Evolutionary conservation across 257 asterid species (phyloP), one percentile per base, ranked within the genome.

Genomic region (Phtheirospermum japonicum): DNA sequence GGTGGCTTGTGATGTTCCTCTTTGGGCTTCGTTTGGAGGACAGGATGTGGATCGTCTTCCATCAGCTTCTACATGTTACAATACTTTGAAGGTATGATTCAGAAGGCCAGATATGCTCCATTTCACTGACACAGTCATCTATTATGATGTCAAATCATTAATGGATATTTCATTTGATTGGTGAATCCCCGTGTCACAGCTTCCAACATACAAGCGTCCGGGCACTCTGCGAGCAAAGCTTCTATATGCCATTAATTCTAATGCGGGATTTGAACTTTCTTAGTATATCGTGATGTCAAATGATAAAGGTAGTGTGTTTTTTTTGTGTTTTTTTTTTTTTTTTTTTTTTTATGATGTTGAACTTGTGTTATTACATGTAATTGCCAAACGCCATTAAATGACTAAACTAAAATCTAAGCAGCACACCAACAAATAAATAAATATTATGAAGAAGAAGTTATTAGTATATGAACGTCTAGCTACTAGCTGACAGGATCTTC

Each of bases 11-110:
- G 95, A 92, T 67, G 79, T 78, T 59, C 95, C 96, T 31, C 80
- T 92, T 57, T 89, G 88, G 96, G 93, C 97, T 59, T 69, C 90
- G 62, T 84, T 92, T 61, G 99, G 99, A 59, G 95, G 99, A 40
- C 99, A 85, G 59, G 97, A 92, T 76, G 97, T 89, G 76, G 99
- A 89, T 75, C 86, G 99, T 65, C 97, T 92, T 74, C 99, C 99
- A 59, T 92, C 99, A 57, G 97, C 99, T 72, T 92, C 99, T 48
- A 92, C 99, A 26, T 92, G 99, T 76, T 92, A 92, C 70, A 89
- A 92, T 76, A 89, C 96, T 69, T 79, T 92, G 61, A 89, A 89
- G 99, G 97, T 92, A 79, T 64, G 6, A 8, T 67, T 57, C 62
- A 48, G 12, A 63, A 52, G 23, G 23, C 61, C 63, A 18, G 33